Evolutionary conservation across 139 green algal species (phyloP), one percentile per base, ranked within the genome.

Genomic region (Chlamydomonas incerta): DNA sequence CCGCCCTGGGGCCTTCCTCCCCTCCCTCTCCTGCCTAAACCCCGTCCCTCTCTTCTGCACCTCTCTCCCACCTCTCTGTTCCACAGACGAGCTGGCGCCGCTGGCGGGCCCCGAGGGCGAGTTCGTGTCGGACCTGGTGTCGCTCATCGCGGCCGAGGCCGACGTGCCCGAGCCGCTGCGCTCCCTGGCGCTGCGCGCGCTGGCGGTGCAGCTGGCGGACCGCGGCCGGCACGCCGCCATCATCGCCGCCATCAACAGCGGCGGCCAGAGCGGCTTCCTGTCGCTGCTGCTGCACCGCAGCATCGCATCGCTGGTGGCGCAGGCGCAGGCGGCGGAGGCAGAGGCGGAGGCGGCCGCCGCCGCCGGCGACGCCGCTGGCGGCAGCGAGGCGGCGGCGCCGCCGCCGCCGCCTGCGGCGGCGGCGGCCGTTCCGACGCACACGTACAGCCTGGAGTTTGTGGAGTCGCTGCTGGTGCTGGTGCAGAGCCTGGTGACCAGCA

Each of bases 401-500:
- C 26, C 26, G 62, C 62, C 24, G 62, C 28, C 62, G 5, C 4
- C 76, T 15, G 65, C 37, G 29, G 50, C 69, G 29, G 81, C 74
- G 31, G 68, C 60, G 29, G 47, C 74, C 46, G 33, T 46, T 26
- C 60, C 60, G 6, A 10, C 28, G 23, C 80, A 76, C 52, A 76
- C 50, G 20, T 85, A 85, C 65, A 77, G 66, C 23, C 80, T 88
- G 13, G 87, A 90, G 29, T 98, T 97, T 74, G 87, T 96, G 15
- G 97, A 99, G 57, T 95, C 96, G 20, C 85, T 99, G 72, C 84
- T 99, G 82, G 82, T 83, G 0, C 90, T 99, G 63, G 86, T 99
- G 55, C 85, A 86, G 29, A 87, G 90, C 0, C 90, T 99, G 73
- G 92, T 95, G 26, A 62, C 28, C n/a, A 81, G 68, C 8, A 93